Evolutionary conservation across 768 basidiomycete species (phyloP).

Genomic region (Pisolithus microcarpus): DNA sequence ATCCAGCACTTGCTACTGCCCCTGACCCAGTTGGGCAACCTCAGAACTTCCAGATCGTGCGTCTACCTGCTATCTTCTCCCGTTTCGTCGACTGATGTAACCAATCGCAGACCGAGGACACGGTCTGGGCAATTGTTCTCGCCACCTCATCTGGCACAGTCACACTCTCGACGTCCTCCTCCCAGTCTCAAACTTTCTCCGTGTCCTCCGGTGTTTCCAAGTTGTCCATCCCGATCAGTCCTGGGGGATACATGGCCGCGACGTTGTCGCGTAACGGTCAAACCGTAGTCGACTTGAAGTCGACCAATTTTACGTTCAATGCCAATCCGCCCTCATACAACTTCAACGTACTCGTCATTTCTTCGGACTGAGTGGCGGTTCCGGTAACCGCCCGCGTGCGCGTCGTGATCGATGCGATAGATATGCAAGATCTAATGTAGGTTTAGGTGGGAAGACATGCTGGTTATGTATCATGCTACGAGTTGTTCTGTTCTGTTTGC

Average conservation of each 20-base stretch:
- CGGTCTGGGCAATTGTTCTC: slow-evolving; percentile 63
- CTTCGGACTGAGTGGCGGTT: slow-evolving; percentile 16
- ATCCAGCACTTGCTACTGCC: slow-evolving; percentile 47
- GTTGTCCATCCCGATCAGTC: slow-evolving; percentile 48
- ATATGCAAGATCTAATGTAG: not conserved
- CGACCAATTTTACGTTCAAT: slow-evolving; percentile 48
- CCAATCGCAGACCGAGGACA: slow-evolving; percentile 45
- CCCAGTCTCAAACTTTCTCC: slow-evolving; percentile 36
- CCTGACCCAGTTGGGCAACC: slow-evolving; percentile 51
- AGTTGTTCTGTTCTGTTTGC: not conserved
- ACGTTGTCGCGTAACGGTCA: slow-evolving; percentile 43
- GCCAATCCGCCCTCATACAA: slow-evolving; percentile 54
- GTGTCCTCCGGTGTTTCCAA: slow-evolving; percentile 56
- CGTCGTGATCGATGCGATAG: not conserved
- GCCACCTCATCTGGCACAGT: slow-evolving; percentile 51
- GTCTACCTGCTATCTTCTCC: slow-evolving; percentile 11
- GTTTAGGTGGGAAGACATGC: not conserved
- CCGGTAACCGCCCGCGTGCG: not conserved
- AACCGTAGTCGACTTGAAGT: slow-evolving; percentile 40
- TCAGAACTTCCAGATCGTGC: slow-evolving; percentile 48
- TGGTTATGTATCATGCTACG: not conserved
- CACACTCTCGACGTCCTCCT: slow-evolving; percentile 44
- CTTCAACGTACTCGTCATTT: slow-evolving; percentile 63
- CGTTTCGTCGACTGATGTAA: not conserved
- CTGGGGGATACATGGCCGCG: slow-evolving; percentile 45